These are phyloP conservation scores for Ceriops decandra DNA, from an alignment of 345 rosid species.

Conservation along the genomic window DNA sequence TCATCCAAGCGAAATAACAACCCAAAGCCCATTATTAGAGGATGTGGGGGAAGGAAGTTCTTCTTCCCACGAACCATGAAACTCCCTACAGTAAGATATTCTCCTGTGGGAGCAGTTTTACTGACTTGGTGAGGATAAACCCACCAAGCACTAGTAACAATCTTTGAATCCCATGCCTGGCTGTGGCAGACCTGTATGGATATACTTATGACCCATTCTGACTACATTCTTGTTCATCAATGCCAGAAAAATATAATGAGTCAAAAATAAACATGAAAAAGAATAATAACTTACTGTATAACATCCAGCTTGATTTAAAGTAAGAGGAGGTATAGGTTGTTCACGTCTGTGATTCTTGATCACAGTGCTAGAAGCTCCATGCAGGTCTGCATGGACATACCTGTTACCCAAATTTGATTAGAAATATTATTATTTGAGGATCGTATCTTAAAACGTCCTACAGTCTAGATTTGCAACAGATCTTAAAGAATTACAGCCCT, in stretches of 20 bases:
- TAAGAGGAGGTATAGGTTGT: constrained; percentile 86
- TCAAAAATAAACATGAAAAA: background rate
- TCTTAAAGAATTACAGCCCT: background rate
- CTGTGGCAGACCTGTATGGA: constrained; percentile 85
- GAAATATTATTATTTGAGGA: background rate
- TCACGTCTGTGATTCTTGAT: constrained; percentile 92
- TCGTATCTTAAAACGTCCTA: background rate
- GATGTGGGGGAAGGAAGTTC: constrained; percentile 95
- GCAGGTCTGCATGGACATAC: constrained; percentile 92
- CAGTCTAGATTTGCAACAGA: background rate
- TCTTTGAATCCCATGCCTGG: constrained; percentile 98
- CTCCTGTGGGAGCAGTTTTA: constrained; percentile 99
- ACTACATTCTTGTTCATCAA: constrained; percentile 7
- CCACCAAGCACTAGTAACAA: constrained; percentile 99
- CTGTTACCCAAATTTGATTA: constrained; percentile 40
- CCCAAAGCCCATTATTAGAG: constrained; percentile 98
- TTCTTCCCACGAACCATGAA: constrained; percentile 99
- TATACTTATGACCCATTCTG: constrained; percentile 3
- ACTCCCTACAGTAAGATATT: constrained; percentile 95
- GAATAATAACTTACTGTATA: constrained; percentile 53
- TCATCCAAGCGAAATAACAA: constrained; percentile 94
- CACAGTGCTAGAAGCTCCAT: constrained; percentile 97
- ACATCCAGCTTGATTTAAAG: constrained; percentile 95
- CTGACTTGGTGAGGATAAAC: constrained; percentile 96
- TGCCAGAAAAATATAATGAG: background rate